Percentiles rank a stretch among this genome's conserved stretches.
These are phyloP conservation scores for Skeletonema potamos DNA, from an alignment of 108 stramenopile species.

Conservation along the genomic window DNA sequence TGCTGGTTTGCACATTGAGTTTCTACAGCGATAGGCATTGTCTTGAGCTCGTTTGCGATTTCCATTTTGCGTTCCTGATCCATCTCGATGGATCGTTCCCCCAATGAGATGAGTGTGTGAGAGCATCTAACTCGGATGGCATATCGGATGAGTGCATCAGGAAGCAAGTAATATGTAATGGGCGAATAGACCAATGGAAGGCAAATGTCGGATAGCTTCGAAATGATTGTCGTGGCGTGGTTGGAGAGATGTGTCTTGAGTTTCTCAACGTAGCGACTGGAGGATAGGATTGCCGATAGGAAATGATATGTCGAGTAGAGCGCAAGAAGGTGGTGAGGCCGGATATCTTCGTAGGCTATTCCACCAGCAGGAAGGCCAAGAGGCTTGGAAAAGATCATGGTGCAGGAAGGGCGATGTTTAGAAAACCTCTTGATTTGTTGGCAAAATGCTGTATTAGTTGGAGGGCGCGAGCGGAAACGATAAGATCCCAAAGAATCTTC, in stretches of 20 bases:
- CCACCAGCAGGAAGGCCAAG: background rate
- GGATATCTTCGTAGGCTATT: slow-evolving; percentile 45
- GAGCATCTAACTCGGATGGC: slow-evolving; percentile 68
- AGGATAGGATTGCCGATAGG: slow-evolving; percentile 25
- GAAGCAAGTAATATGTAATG: slow-evolving; percentile 49
- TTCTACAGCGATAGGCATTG: slow-evolving; percentile 85
- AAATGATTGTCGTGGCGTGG: slow-evolving; percentile 38
- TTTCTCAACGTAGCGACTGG: slow-evolving; percentile 46
- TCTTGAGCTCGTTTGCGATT: slow-evolving; percentile 55
- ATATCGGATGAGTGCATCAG: slow-evolving; percentile 69
- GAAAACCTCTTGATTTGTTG: too few relatives aligned
- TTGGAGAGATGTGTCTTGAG: slow-evolving; percentile 29
- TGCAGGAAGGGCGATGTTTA: background rate
- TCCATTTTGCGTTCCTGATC: slow-evolving; percentile 54
- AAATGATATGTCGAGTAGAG: slow-evolving; percentile 41
- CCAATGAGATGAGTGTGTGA: slow-evolving; percentile 54
- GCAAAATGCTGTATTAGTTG: too few relatives aligned
- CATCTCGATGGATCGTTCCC: slow-evolving; percentile 22
- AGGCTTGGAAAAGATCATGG: slow-evolving; percentile 7
- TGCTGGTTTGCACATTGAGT: slow-evolving; percentile 92
- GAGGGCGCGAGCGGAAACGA: too few relatives aligned
- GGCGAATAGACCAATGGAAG: slow-evolving; percentile 48
- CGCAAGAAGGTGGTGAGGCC: slow-evolving; percentile 60
- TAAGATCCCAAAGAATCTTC: background rate
- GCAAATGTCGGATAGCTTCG: slow-evolving; percentile 45